These are phyloP conservation scores for Fusarium albidum DNA, from an alignment of 2,329 filamentous ascomycete species.

Conservation along the genomic window DNA sequence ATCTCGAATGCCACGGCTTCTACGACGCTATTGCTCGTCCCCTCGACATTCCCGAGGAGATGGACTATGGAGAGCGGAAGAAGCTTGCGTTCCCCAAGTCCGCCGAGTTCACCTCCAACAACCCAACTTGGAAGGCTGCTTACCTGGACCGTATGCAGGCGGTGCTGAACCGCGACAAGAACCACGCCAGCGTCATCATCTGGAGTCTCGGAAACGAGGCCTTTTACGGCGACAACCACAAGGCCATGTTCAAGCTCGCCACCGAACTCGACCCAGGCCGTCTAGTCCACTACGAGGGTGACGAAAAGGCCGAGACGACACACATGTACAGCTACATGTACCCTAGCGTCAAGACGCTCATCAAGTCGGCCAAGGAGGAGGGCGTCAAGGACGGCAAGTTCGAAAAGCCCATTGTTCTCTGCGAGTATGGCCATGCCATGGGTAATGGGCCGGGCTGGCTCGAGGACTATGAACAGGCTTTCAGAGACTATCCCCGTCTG, in stretches of 20 bases:
- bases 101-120: slow-evolving; percentile 68
- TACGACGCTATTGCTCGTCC: slow-evolving; percentile 59
- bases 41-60: slow-evolving; percentile 60
- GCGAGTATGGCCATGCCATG: slow-evolving; percentile 72
- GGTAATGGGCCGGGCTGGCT: slow-evolving; percentile 77
- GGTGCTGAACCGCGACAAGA: slow-evolving; percentile 73
- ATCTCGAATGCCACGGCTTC: slow-evolving; percentile 63
- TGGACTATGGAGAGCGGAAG: slow-evolving; percentile 69
- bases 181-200: slow-evolving; percentile 74
- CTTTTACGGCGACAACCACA: slow-evolving; percentile 74
- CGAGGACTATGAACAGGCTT: slow-evolving; percentile 72
- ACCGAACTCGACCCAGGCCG: slow-evolving; percentile 65
- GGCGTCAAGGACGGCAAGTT: slow-evolving; percentile 55
- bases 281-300: slow-evolving; percentile 73
- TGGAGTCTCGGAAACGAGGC: slow-evolving; percentile 80
- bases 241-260: slow-evolving; percentile 71
- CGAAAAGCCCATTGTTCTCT: slow-evolving; percentile 66
- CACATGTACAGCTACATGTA: slow-evolving; percentile 78
- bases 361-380: slow-evolving; percentile 53
- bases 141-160: slow-evolving; percentile 74
- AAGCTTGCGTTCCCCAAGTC: slow-evolving; percentile 61
- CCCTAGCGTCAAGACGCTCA: slow-evolving; percentile 59
- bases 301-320: slow-evolving; percentile 64
- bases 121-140: slow-evolving; percentile 66
- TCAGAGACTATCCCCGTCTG: slow-evolving; percentile 65